Evolutionary conservation across 371 early-diverging fungal genomes (phyloP).

Genomic region (Sporodiniella umbellata): DNA sequence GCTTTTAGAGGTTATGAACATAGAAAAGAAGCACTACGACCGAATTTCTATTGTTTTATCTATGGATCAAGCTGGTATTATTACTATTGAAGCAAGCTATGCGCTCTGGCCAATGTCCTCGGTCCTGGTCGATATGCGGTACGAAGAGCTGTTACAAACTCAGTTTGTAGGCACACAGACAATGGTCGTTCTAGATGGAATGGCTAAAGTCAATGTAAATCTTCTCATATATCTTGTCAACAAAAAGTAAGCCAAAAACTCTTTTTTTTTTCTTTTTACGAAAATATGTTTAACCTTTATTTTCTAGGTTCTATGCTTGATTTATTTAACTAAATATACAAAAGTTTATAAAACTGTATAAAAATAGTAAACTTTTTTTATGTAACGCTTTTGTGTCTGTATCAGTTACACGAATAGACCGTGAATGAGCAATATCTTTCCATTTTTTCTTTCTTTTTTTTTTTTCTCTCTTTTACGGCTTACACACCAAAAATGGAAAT

Average conservation of each 20-base stretch:
- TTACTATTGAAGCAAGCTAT: conserved; percentile 81
- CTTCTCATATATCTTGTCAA: conserved; percentile 92
- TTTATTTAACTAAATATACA: too few species aligned
- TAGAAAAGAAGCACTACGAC: conserved; percentile 81
- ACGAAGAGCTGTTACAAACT: conserved; percentile 90
- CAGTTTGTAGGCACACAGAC: conserved; percentile 91
- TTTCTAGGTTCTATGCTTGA: conserved; percentile 23
- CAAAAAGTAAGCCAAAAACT: conserved; percentile 80
- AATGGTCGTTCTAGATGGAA: conserved; percentile 85
- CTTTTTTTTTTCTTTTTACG: too few species aligned
- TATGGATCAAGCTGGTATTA: conserved; percentile 88
- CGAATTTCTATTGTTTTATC: conserved; percentile 88
- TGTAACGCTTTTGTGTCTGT: neutral
- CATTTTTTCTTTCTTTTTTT: conserved; percentile 1
- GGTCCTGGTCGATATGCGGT: conserved; percentile 77
- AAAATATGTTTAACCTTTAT: neutral
- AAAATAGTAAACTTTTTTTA: neutral
- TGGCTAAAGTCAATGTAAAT: conserved; percentile 94
- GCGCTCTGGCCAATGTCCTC: conserved; percentile 73
- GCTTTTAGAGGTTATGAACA: conserved; percentile 77
- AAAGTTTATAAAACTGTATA: neutral
- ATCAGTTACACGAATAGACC: neutral
- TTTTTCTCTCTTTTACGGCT: neutral
- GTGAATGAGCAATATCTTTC: conserved; percentile 1
- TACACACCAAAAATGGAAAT: conserved; percentile 2